A percentile compares a stretch with the other conserved stretches of the same genome.
These are phyloP conservation scores for Aspergillus sojae DNA, from an alignment of 2,329 filamentous ascomycete species.

Conservation along the genomic window DNA sequence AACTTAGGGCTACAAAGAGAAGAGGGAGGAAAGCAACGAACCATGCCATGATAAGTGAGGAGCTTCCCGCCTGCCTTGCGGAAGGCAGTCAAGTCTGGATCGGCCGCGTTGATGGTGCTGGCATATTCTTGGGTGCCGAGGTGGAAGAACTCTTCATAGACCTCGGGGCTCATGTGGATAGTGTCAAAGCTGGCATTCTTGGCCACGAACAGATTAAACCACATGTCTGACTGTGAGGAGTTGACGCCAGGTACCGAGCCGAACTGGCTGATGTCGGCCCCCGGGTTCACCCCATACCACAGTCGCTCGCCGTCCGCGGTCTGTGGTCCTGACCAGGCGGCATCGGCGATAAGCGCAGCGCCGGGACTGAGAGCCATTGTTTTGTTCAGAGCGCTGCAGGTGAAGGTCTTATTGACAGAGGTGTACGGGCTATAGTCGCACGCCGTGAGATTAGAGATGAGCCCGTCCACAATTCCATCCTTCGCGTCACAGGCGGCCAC, in stretches of 20 bases:
- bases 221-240: no score
- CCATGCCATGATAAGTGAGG: constrained; percentile 45
- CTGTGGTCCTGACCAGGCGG: constrained; percentile 6
- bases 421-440: constrained; percentile 12
- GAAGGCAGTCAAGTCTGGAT: constrained; percentile 42
- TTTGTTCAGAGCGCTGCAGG: background rate
- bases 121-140: constrained; percentile 29
- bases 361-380: background rate
- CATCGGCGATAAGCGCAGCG: background rate
- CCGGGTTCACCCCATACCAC: background rate
- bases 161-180: background rate
- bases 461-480: constrained; percentile 15
- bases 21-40: constrained; percentile 11
- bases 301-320: background rate
- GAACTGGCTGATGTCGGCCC: background rate
- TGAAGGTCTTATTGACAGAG: constrained; percentile 1
- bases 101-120: constrained; percentile 35
- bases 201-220: background rate
- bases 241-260: background rate
- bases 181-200: background rate
- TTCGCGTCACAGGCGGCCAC: constrained; percentile 11
- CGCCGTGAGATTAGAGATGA: constrained; percentile 7
- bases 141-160: constrained; percentile 17
- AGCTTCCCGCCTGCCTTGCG: constrained; percentile 40
- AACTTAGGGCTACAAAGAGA: background rate